Percentiles rank a stretch among this genome's conserved stretches.
Conservation (phyloP, 805 yeast species). For the Lipomyces oligophaga region DNA sequence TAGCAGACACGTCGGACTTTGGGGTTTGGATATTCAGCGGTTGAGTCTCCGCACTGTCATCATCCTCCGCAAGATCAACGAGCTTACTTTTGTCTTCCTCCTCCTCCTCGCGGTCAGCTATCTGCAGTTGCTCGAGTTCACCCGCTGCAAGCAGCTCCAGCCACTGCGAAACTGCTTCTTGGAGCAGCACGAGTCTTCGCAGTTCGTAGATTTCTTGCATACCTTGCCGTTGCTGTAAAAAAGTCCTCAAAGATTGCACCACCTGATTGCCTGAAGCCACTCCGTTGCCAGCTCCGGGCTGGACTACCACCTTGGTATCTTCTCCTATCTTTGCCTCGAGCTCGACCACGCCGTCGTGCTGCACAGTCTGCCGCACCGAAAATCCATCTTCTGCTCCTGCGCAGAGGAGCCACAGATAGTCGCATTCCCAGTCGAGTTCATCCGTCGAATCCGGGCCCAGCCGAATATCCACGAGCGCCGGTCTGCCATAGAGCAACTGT, state of each 20-base stretch:
- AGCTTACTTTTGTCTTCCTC: not conserved
- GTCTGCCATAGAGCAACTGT: constrained; percentile 15
- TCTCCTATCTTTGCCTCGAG: constrained; percentile 8
- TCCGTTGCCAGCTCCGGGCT: no score
- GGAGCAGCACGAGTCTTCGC: constrained; percentile 17
- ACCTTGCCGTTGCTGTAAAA: not conserved
- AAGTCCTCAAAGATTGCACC: no score
- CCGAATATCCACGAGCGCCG: constrained; percentile 16
- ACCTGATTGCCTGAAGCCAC: no score
- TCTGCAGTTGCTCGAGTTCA: constrained; percentile 2
- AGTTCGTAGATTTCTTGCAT: constrained; percentile 17
- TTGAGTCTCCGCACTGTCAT: no score
- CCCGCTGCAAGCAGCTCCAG: constrained; percentile 9
- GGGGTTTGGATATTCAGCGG: no score
- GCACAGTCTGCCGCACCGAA: constrained; percentile 9
- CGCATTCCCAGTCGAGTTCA: constrained; percentile 25
- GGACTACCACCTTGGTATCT: constrained; percentile 11
- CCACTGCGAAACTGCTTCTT: constrained; percentile 13
- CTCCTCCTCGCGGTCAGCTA: constrained; percentile 1
- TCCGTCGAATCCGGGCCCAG: constrained; percentile 4
- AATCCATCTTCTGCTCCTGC: constrained; percentile 19
- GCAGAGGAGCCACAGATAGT: constrained; percentile 24
- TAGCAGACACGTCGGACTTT: no score
- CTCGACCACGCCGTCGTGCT: constrained; percentile 12
- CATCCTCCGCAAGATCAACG: no score